phyloP scores from a whole-genome alignment of 768 basidiomycete species.

The Leccinum arenicola region DNA sequence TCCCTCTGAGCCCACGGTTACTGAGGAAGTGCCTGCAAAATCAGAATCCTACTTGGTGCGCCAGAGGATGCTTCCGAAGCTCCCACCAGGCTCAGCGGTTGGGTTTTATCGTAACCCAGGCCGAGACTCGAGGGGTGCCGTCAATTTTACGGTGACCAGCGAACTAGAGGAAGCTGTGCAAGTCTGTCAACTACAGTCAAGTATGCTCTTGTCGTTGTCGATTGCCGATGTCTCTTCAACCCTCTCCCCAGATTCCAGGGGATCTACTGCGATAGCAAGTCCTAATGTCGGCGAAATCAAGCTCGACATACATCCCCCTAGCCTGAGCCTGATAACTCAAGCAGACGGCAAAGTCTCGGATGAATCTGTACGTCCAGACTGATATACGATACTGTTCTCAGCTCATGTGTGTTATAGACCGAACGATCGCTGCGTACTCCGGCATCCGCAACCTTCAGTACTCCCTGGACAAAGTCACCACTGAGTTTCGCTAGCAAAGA shows the following conservation, averaged over 20 bases:
- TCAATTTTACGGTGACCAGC: constrained; percentile 78
- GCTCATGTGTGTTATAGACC: constrained; percentile 29
- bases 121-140: constrained; percentile 45
- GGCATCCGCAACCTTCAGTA: constrained; percentile 35
- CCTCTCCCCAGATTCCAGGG: constrained; percentile 6
- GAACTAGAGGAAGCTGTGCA: constrained; percentile 52
- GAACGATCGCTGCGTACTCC: constrained; percentile 49
- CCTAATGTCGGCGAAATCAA: constrained; percentile 9
- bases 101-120: constrained; percentile 69
- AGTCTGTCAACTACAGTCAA: constrained; percentile 14
- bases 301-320: constrained; percentile 14
- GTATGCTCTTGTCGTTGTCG: constrained; percentile 27
- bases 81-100: constrained; percentile 69
- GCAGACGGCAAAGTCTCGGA: constrained; percentile 52
- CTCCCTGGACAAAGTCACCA: constrained; percentile 53
- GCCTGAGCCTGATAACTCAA: constrained; percentile 25
- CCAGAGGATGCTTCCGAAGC: constrained; percentile 58
- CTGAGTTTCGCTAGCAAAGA: constrained; percentile 62
- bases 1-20: constrained; percentile 30
- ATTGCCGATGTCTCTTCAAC: constrained; percentile 9
- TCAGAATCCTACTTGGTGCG: constrained; percentile 34
- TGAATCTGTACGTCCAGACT: constrained; percentile 45
- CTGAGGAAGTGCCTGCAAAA: constrained; percentile 32
- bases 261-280: constrained; percentile 6
- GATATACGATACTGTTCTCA: constrained; percentile 1